Evolutionary conservation across 345 rosid genomes (phyloP).

Genomic region (Punica granatum): DNA sequence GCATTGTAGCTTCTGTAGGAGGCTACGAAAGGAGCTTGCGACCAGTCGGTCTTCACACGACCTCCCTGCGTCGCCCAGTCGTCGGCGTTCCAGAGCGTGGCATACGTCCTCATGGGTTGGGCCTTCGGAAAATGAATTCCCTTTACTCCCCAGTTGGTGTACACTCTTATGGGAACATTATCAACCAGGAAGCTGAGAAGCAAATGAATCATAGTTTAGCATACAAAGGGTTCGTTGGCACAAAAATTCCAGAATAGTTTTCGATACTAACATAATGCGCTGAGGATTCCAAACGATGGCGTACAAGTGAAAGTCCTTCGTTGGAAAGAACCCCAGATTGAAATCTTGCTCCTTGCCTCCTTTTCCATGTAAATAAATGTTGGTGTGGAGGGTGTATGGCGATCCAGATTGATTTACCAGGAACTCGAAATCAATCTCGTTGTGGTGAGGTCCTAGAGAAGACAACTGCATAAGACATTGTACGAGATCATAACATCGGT

Average conservation of each 20-base stretch:
- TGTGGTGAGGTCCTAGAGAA: constrained; percentile 46
- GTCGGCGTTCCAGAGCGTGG: constrained; percentile 56
- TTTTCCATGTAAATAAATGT: constrained; percentile 40
- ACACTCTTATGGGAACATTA: constrained; percentile 45
- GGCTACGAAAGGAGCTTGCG: constrained; percentile 44
- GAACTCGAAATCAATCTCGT: constrained; percentile 62
- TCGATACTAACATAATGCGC: constrained; percentile 32
- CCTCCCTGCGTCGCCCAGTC: constrained; percentile 69
- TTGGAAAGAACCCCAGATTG: constrained; percentile 52
- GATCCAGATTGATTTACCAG: constrained; percentile 49
- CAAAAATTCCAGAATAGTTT: too few relatives aligned
- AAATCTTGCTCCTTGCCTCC: constrained; percentile 55
- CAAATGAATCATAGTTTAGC: too few relatives aligned
- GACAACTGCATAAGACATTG: constrained; percentile 23
- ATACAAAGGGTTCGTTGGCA: too few relatives aligned
- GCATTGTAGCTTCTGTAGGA: constrained; percentile 34
- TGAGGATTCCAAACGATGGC: constrained; percentile 53
- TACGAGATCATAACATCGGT: too few relatives aligned
- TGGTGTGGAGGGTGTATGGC: constrained; percentile 53
- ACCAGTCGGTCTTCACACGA: constrained; percentile 50
- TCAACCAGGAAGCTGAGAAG: constrained; percentile 30
- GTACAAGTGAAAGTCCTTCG: constrained; percentile 50
- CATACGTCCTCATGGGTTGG: constrained; percentile 42
- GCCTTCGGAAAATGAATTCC: constrained; percentile 39
- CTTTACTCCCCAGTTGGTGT: constrained; percentile 36